Conservation (phyloP, 202 grass and related monocot species). For the Panicum virgatum region DNA sequence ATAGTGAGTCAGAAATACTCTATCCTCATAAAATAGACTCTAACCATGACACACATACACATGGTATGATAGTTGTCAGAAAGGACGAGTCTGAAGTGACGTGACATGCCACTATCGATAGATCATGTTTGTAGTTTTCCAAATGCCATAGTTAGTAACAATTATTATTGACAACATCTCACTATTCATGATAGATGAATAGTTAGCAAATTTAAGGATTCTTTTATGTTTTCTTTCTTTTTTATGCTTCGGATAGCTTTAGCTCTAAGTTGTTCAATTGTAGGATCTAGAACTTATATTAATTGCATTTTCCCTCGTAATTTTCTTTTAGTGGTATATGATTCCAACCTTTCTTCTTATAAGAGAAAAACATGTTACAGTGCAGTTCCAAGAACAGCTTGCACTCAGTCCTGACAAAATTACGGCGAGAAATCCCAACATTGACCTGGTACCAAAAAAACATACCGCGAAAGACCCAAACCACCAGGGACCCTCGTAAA, state of each 20-base stretch:
- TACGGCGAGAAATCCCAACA: not conserved
- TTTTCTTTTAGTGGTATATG: too few species aligned
- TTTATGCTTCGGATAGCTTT: not conserved
- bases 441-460: too few species aligned
- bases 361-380: too few species aligned
- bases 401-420: not conserved
- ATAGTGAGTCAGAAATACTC: too few species aligned
- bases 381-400: not conserved
- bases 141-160: not conserved
- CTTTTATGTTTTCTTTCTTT: too few species aligned
- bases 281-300: not conserved
- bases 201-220: too few species aligned
- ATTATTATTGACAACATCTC: too few species aligned
- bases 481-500: rapidly evolving
- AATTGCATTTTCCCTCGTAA: too few species aligned
- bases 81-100: not conserved
- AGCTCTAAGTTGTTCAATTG: not conserved
- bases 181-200: too few species aligned
- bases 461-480: not conserved
- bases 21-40: too few species aligned
- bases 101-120: not conserved
- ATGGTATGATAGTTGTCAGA: too few species aligned
- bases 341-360: too few species aligned
- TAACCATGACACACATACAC: rapidly evolving
- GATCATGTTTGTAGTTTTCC: not conserved